A percentile compares a stretch with the other conserved stretches of the same genome.
These are phyloP conservation scores for Mycena maculata DNA, from an alignment of 768 basidiomycete species.

Conservation along the genomic window DNA sequence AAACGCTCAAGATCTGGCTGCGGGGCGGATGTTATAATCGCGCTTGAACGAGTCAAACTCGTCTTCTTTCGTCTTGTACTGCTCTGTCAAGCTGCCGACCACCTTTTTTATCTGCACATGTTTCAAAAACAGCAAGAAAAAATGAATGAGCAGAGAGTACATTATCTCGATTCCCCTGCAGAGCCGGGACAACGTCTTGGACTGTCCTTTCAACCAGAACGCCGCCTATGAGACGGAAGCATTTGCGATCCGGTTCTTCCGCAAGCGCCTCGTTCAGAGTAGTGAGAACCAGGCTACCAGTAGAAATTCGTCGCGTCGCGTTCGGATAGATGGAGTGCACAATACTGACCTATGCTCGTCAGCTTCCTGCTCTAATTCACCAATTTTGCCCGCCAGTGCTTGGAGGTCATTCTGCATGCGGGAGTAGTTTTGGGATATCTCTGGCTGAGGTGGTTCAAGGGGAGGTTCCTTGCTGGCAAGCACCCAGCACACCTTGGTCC, in stretches of 20 bases:
- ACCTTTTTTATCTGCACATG: constrained; percentile 81
- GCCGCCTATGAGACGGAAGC: constrained; percentile 96
- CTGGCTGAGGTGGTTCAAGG: constrained; percentile 67
- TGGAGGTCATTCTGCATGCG: constrained; percentile 91
- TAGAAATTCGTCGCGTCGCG: constrained; percentile 19
- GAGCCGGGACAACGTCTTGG: constrained; percentile 89
- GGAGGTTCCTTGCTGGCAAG: constrained; percentile 31
- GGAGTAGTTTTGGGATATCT: constrained; percentile 85
- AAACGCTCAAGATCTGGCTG: constrained; percentile 36
- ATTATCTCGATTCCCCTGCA: constrained; percentile 90
- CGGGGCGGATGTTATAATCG: constrained; percentile 80
- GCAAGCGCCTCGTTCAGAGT: constrained; percentile 86
- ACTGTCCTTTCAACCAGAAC: constrained; percentile 96
- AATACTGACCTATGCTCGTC: constrained; percentile 92
- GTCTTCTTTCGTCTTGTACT: constrained; percentile 90
- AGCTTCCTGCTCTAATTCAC: constrained; percentile 94
- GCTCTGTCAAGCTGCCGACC: constrained; percentile 79
- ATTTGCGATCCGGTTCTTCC: constrained; percentile 92
- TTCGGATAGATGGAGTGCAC: background rate
- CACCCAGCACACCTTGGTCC: constrained; percentile 71
- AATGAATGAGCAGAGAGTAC: constrained; percentile 51
- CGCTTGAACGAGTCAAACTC: constrained; percentile 85
- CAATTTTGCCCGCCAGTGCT: constrained; percentile 92
- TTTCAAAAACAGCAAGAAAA: constrained; percentile 32
- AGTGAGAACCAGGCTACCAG: constrained; percentile 81